Percentiles rank a stretch among this genome's conserved stretches.
phyloP scores from a whole-genome alignment of 495 filamentous ascomycete genomes.

The Halenospora varia region DNA sequence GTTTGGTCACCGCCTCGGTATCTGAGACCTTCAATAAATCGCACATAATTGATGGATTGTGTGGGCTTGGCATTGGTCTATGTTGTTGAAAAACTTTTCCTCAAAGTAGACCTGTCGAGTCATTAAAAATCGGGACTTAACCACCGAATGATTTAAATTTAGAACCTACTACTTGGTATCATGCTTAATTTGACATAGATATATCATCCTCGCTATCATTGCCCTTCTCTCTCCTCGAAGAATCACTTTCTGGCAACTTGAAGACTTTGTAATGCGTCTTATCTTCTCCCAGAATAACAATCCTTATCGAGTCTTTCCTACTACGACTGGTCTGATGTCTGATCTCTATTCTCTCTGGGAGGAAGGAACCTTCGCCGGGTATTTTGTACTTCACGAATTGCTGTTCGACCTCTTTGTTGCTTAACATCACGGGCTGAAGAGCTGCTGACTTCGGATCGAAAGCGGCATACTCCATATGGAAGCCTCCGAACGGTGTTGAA shows the following conservation, averaged over 20 bases:
- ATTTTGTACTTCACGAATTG: conserved; percentile 21
- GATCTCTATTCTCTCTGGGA: conserved; percentile 43
- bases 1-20: no score
- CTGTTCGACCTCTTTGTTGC: conserved; percentile 11
- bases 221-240: neutral
- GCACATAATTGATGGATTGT: no score
- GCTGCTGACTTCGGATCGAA: conserved; percentile 16
- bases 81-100: no score
- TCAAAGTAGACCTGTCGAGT: no score
- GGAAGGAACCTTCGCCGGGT: conserved; percentile 31
- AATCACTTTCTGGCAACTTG: neutral
- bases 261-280: conserved; percentile 37
- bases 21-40: no score
- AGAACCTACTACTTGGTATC: no score
- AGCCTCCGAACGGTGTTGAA: neutral
- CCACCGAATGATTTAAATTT: no score
- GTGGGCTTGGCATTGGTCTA: no score
- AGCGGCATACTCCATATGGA: conserved; percentile 6
- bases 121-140: no score
- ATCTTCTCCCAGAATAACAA: conserved; percentile 43
- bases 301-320: conserved; percentile 31
- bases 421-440: conserved; percentile 19
- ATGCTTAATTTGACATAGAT: conserved; percentile 10
- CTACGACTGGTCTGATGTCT: conserved; percentile 13
- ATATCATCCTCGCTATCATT: conserved; percentile 13